phyloP scores from a whole-genome alignment of 78 protist species.

The Speleostelium caveatum region DNA sequence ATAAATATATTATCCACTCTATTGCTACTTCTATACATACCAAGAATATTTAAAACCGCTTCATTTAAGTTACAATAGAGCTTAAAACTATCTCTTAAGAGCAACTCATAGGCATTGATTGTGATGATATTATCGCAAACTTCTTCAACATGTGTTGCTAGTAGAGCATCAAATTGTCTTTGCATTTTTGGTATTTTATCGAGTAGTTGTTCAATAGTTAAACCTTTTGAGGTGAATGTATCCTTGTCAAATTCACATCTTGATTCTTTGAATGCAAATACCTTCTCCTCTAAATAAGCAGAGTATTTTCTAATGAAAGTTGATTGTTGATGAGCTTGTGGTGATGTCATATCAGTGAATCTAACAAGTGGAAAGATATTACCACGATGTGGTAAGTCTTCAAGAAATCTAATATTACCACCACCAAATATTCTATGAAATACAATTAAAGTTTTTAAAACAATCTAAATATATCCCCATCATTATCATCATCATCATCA shows the following conservation, averaged over 20 bases:
- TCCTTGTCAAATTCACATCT: constrained; percentile 68
- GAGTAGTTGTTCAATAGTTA: constrained; percentile 60
- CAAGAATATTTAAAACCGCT: constrained; percentile 78
- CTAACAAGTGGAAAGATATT: constrained; percentile 57
- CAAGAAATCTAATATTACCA: constrained; percentile 72
- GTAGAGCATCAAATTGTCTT: constrained; percentile 74
- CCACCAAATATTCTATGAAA: constrained; percentile 64
- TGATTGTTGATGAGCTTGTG: constrained; percentile 84
- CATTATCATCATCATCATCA: neutral
- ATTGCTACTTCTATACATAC: constrained; percentile 8
- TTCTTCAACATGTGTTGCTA: constrained; percentile 74
- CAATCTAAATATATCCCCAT: constrained; percentile 32
- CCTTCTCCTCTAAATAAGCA: constrained; percentile 75
- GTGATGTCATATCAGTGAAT: constrained; percentile 80
- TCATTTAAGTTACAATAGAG: constrained; percentile 80
- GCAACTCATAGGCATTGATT: constrained; percentile 74
- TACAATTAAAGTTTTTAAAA: constrained; percentile 72
- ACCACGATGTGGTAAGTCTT: constrained; percentile 68
- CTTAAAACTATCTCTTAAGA: constrained; percentile 78
- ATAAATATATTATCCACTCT: neutral
- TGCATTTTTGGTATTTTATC: constrained; percentile 76
- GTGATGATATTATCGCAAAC: constrained; percentile 81
- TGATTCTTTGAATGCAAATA: constrained; percentile 49
- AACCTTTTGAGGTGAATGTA: constrained; percentile 60
- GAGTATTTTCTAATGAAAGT: constrained; percentile 76